A percentile compares a stretch with the other conserved stretches of the same genome.
Conservation (phyloP, 345 rosid species). For the Arabis hirsuta region DNA sequence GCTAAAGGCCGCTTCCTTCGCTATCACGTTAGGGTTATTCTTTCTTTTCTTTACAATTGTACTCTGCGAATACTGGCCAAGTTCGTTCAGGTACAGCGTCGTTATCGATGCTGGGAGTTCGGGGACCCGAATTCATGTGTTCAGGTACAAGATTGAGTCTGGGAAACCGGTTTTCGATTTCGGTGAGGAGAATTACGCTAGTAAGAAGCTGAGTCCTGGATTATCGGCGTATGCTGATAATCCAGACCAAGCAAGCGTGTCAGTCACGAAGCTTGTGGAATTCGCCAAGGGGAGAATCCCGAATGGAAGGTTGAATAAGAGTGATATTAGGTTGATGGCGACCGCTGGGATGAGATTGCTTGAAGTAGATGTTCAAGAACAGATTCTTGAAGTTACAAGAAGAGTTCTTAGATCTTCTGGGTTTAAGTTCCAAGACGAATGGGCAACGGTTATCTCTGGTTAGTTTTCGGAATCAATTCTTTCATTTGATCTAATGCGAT, state of each 20-base stretch:
- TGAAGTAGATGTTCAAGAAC: constrained; percentile 53
- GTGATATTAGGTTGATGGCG: constrained; percentile 90
- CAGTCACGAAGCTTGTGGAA: constrained; percentile 63
- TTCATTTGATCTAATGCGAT: not conserved
- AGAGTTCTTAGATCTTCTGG: constrained; percentile 63
- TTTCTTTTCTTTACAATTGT: constrained; percentile 35
- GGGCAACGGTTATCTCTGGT: constrained; percentile 92
- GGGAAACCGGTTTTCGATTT: constrained; percentile 54
- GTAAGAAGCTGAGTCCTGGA: constrained; percentile 71
- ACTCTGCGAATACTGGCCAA: constrained; percentile 13
- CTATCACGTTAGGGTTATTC: constrained; percentile 35
- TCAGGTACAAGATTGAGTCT: constrained; percentile 40
- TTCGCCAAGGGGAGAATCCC: constrained; percentile 70
- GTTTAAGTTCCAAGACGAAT: constrained; percentile 64
- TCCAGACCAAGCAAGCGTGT: constrained; percentile 61
- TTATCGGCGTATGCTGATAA: constrained; percentile 64
- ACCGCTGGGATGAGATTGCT: constrained; percentile 93
- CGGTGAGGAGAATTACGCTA: constrained; percentile 48
- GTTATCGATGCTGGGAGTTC: constrained; percentile 83
- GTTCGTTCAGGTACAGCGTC: constrained; percentile 44
- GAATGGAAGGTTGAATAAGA: constrained; percentile 56
- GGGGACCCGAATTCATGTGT: constrained; percentile 70
- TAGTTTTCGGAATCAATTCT: constrained; percentile 7
- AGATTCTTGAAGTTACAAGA: constrained; percentile 63
- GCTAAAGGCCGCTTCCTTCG: constrained; percentile 26